These are phyloP conservation scores for Pythium dissimile DNA, from an alignment of 352 stramenopile genomes.

Conservation along the genomic window DNA sequence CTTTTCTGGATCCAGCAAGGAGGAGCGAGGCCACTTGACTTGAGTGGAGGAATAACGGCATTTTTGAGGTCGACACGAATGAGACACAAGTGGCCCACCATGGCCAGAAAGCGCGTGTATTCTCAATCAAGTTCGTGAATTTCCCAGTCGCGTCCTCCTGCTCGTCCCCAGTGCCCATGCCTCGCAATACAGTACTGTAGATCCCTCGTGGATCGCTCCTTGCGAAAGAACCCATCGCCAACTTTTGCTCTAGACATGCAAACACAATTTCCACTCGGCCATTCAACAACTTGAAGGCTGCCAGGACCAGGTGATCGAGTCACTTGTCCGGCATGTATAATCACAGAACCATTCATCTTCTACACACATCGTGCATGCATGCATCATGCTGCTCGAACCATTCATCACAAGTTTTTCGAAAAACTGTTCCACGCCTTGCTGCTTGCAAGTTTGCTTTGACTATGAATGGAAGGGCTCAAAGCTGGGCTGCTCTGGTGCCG, in stretches of 20 bases:
- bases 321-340: too few relatives aligned
- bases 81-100: background rate
- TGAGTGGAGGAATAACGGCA: background rate
- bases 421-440: background rate
- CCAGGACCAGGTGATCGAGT: too few relatives aligned
- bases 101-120: background rate
- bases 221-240: too few relatives aligned
- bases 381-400: too few relatives aligned
- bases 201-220: too few relatives aligned
- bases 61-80: background rate
- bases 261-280: too few relatives aligned
- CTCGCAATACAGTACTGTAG: too few relatives aligned
- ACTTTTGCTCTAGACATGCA: too few relatives aligned
- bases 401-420: conserved; percentile 4
- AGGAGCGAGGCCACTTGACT: background rate
- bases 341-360: too few relatives aligned
- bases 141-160: background rate
- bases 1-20: background rate
- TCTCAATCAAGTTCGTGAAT: background rate
- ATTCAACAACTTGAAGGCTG: background rate
- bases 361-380: background rate
- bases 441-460: background rate
- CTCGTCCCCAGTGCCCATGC: too few relatives aligned
- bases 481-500: too few relatives aligned
- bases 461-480: too few relatives aligned